phyloP scores from a whole-genome alignment of 139 green algal species.

The Picochlorum sp. region DNA sequence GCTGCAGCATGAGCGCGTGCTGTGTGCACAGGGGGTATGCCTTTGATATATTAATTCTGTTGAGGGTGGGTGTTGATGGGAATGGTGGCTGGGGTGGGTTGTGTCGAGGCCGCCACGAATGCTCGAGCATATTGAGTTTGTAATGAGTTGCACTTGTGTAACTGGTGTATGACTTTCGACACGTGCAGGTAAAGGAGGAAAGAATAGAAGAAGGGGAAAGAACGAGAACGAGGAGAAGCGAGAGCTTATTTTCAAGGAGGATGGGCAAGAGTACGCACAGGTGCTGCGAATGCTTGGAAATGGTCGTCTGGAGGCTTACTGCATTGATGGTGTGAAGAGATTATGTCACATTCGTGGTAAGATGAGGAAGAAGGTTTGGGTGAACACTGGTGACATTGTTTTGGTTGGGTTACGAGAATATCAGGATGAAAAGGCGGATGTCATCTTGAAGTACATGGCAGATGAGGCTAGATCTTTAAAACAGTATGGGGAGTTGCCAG shows the following conservation, averaged over 20 bases:
- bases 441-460: slow-evolving; percentile 98
- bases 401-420: slow-evolving; percentile 96
- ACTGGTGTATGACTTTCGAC: not conserved
- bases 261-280: slow-evolving; percentile 92
- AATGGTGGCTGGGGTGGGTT: too few relatives aligned
- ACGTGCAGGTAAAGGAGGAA: slow-evolving; percentile 53
- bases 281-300: slow-evolving; percentile 98
- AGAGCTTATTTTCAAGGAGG: slow-evolving; percentile 99
- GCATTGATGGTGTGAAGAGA: slow-evolving; percentile 96
- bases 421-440: slow-evolving; percentile 99
- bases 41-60: too few relatives aligned
- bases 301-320: slow-evolving; percentile 92
- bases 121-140: too few relatives aligned
- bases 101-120: too few relatives aligned
- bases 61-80: too few relatives aligned
- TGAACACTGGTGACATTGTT: slow-evolving; percentile 91
- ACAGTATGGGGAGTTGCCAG: slow-evolving; percentile 95
- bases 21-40: too few relatives aligned
- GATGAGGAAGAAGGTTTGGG: slow-evolving; percentile 99
- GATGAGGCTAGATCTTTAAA: slow-evolving; percentile 91
- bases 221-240: slow-evolving; percentile 95
- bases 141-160: too few relatives aligned
- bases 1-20: too few relatives aligned
- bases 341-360: slow-evolving; percentile 99
- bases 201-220: slow-evolving; percentile 67